phyloP scores from a whole-genome alignment of 1,284 basidiomycete genomes.

The Ustilago curta region DNA sequence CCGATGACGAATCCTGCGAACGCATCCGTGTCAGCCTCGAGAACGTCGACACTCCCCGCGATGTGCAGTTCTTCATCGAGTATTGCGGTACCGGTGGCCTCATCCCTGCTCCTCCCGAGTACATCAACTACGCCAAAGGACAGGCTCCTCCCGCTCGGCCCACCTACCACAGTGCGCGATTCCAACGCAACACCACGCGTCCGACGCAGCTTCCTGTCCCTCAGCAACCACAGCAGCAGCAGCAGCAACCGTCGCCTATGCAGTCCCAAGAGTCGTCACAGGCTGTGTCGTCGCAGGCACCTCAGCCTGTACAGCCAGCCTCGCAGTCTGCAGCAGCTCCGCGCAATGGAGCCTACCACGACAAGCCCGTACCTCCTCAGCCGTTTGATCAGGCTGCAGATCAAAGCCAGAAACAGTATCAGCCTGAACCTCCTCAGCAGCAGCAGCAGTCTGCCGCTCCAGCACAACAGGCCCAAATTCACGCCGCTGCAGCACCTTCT shows the following conservation, averaged over 20 bases:
- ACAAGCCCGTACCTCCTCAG: constrained; percentile 42
- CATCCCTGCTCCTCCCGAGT: constrained; percentile 67
- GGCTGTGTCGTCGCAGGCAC: constrained; percentile 19
- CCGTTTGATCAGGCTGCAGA: constrained; percentile 13
- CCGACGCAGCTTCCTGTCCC: constrained; percentile 47
- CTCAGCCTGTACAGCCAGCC: constrained; percentile 12
- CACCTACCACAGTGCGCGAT: constrained; percentile 56
- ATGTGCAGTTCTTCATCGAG: constrained; percentile 65
- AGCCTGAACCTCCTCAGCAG: constrained; percentile 25
- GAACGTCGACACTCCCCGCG: constrained; percentile 61
- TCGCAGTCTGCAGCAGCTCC: constrained; percentile 13
- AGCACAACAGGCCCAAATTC: background rate
- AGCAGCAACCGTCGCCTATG: constrained; percentile 19
- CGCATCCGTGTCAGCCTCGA: constrained; percentile 66
- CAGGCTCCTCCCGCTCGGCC: constrained; percentile 61
- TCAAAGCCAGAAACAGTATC: constrained; percentile 13
- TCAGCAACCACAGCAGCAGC: constrained; percentile 28
- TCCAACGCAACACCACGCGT: constrained; percentile 61
- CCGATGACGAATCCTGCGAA: constrained; percentile 81
- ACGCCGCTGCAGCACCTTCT: constrained; percentile 17
- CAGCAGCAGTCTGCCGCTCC: constrained; percentile 10
- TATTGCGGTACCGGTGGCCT: constrained; percentile 62
- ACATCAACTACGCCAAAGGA: constrained; percentile 67
- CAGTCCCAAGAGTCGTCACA: constrained; percentile 21
- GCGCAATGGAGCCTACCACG: constrained; percentile 27